Percentiles rank a stretch among this genome's conserved stretches.
These are phyloP conservation scores for Centrapalus pauciflorus DNA, from an alignment of 129 eudicot genomes.

Conservation along the genomic window DNA sequence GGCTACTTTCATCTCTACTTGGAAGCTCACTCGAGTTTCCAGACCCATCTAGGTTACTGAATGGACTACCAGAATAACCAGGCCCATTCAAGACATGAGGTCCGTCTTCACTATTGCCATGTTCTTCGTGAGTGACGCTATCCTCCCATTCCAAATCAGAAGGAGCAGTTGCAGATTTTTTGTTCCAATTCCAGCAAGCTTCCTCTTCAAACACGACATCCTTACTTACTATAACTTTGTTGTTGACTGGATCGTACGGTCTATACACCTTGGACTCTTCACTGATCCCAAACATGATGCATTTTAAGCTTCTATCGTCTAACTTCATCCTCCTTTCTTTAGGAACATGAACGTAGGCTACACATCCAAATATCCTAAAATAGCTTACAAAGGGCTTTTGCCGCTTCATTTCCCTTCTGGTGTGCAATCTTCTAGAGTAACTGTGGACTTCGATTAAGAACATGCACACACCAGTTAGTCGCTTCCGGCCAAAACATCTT, in stretches of 20 bases:
- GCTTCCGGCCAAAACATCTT: not conserved
- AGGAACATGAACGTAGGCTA: not conserved
- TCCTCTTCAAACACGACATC: too few relatives aligned
- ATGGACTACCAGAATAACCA: too few relatives aligned
- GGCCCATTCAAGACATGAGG: too few relatives aligned
- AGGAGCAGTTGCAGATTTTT: too few relatives aligned
- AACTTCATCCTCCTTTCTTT: not conserved
- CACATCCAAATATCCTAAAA: too few relatives aligned
- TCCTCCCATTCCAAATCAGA: not conserved
- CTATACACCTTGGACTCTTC: not conserved
- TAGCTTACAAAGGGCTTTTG: too few relatives aligned
- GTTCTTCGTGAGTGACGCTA: not conserved
- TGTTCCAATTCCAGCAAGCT: not conserved
- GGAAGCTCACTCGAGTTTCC: too few relatives aligned
- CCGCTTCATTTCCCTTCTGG: too few relatives aligned
- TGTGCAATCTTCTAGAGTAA: too few relatives aligned
- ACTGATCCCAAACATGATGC: not conserved
- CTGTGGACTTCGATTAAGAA: not conserved
- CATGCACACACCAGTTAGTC: not conserved
- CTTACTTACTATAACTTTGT: not conserved
- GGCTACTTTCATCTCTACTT: not conserved
- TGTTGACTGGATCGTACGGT: not conserved
- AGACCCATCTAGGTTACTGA: too few relatives aligned
- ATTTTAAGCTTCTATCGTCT: not conserved
- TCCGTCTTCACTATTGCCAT: too few relatives aligned